Evolutionary conservation across 805 yeast species (phyloP).

Genomic region (Starmerella floricola): DNA sequence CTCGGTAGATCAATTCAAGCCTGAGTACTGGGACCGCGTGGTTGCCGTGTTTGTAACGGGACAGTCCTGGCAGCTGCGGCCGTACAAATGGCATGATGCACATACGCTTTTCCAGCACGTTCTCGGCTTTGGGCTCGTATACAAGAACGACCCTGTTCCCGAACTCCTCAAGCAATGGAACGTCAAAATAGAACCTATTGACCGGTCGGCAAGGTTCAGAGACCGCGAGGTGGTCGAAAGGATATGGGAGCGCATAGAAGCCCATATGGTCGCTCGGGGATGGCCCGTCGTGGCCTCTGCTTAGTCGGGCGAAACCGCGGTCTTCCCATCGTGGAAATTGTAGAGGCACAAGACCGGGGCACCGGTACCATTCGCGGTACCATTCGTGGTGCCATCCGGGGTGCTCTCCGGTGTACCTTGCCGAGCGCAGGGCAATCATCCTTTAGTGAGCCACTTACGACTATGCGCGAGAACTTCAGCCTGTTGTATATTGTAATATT

Average conservation of each 20-base stretch:
- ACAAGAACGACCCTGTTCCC: constrained; percentile 70
- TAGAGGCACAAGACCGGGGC: too few relatives aligned
- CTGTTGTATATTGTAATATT: neutral
- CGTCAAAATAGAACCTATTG: constrained; percentile 63
- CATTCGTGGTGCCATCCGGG: neutral
- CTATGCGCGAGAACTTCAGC: neutral
- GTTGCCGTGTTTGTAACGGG: constrained; percentile 95
- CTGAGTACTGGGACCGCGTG: constrained; percentile 96
- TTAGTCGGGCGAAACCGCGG: neutral
- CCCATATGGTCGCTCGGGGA: constrained; percentile 57
- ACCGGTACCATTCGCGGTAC: neutral
- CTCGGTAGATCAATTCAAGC: constrained; percentile 77
- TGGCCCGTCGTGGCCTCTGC: constrained; percentile 26
- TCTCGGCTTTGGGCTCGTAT: constrained; percentile 69
- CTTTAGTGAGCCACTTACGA: too few relatives aligned
- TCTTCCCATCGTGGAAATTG: neutral
- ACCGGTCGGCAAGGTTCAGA: constrained; percentile 70
- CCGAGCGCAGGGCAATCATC: too few relatives aligned
- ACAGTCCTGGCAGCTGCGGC: constrained; percentile 90
- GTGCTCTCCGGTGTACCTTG: too few relatives aligned
- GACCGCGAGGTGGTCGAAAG: constrained; percentile 77
- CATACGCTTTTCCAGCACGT: constrained; percentile 67
- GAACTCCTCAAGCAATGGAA: constrained; percentile 74
- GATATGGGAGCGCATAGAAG: constrained; percentile 77
- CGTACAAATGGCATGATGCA: constrained; percentile 75